phyloP scores from a whole-genome alignment of 352 stramenopile species.

The Globisporangium recalcitrans region DNA sequence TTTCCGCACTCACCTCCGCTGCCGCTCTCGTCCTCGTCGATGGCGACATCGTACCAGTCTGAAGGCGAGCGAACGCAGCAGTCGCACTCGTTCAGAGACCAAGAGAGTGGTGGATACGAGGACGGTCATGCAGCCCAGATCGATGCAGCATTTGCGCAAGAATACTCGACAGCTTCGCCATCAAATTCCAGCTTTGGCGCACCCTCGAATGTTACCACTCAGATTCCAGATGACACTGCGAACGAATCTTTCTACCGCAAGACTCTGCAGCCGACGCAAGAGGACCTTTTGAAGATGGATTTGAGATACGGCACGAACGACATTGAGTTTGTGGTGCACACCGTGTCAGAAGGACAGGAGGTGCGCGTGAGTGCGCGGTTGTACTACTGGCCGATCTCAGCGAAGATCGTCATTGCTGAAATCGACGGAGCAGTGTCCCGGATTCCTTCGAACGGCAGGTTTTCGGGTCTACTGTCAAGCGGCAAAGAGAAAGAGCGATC shows the following conservation, averaged over 20 bases:
- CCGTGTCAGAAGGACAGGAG: constrained; percentile 10
- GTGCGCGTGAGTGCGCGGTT: constrained; percentile 51
- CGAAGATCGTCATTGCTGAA: constrained; percentile 79
- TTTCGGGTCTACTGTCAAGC: constrained; percentile 24
- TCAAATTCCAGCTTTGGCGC: background rate
- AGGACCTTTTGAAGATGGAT: constrained; percentile 52
- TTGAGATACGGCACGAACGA: constrained; percentile 61
- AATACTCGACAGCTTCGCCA: background rate
- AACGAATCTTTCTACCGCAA: constrained; percentile 44
- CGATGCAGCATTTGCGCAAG: constrained; percentile 6
- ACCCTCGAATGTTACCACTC: background rate
- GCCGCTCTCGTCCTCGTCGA: constrained; percentile 15
- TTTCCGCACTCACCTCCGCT: constrained; percentile 59
- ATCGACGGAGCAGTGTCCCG: constrained; percentile 76
- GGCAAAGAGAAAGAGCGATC: constrained; percentile 39
- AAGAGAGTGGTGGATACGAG: background rate
- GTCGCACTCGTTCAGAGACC: background rate
- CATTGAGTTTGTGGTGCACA: constrained; percentile 57
- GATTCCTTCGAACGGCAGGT: constrained; percentile 27
- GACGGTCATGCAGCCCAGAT: background rate
- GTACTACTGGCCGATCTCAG: constrained; percentile 65
- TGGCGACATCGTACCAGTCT: background rate
- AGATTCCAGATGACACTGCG: background rate
- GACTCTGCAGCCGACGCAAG: constrained; percentile 52
- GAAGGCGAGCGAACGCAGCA: constrained; percentile 6